Base-by-base conservation (phyloP, 2,329 filamentous ascomycete species). In the Claviceps lovelessii region DNA sequence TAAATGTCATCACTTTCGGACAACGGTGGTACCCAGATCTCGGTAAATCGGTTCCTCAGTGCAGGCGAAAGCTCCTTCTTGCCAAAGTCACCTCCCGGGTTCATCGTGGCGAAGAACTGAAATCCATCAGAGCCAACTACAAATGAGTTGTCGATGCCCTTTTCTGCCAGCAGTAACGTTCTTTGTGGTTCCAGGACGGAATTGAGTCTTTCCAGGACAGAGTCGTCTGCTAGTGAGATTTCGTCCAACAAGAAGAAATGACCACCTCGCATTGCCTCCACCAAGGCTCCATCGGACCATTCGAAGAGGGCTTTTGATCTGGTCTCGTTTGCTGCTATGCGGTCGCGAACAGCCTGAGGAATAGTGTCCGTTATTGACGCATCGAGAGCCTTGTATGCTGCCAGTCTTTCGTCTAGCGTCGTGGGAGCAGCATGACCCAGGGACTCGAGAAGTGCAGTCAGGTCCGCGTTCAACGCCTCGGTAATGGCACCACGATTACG, bases 91-190 rank as follows among this genome's bases (percentile, higher is more conserved):
- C 94, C 93, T 52, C 94, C 94, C 9, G 93, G 93, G 61, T 99
- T 99, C 93, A 99, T 99, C 0, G 93, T 98, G 4, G 93, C 91
- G 57, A 98, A 81, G 69, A 98, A 96, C 64, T 98, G 90, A 69
- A 97, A 99, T 0, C 86, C 88, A 45, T 85, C 76, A 11, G 76
- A 70, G 6, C 86, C 93, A 44, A 80, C 79, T 31, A 98, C 79
- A 59, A 88, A 83, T 0, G 90, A 90, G 66, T 95, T 84, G 5
- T 86, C 78, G 2, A 88, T 81, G 0, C 93, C 94, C 69, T 97
- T 98, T 67, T 98, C 93, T 0, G 94, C 94, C 17, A 99, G 78
- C 3, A 98, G 73, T 33, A 98, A 80, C 0, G 87, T 89, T 53
- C 93, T 80, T 48, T 87, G 83, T 1, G 93, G 85, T 67, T 99